These are phyloP conservation scores for Cyclotella choctawhatcheeana DNA, from an alignment of 108 stramenopile species.

Conservation along the genomic window DNA sequence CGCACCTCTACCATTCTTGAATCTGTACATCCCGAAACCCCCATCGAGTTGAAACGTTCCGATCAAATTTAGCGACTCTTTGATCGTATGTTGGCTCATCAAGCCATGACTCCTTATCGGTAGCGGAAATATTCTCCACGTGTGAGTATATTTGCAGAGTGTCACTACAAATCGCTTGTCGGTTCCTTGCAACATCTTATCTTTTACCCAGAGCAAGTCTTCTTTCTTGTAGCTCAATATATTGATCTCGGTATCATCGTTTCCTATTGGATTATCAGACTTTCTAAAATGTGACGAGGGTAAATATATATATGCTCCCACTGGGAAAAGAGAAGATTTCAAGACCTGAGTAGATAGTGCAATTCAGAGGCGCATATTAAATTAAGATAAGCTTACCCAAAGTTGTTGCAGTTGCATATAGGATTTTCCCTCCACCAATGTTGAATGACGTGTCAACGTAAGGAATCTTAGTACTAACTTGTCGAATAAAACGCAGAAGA, in stretches of 20 bases:
- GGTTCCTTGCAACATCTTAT: slow-evolving; percentile 56
- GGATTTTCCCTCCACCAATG: slow-evolving; percentile 72
- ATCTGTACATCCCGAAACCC: slow-evolving; percentile 28
- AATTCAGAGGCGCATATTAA: too few relatives aligned
- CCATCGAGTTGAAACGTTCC: slow-evolving; percentile 51
- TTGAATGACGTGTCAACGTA: slow-evolving; percentile 68
- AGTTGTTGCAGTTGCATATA: slow-evolving; percentile 56
- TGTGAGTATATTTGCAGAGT: slow-evolving; percentile 58
- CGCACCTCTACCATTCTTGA: slow-evolving; percentile 34
- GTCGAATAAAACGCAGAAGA: slow-evolving; percentile 35
- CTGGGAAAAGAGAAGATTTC: slow-evolving; percentile 64
- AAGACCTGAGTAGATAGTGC: too few relatives aligned
- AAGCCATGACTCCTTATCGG: slow-evolving; percentile 60
- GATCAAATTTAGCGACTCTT: slow-evolving; percentile 48
- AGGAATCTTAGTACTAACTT: slow-evolving; percentile 51
- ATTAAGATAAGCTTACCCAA: background rate
- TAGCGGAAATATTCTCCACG: slow-evolving; percentile 77
- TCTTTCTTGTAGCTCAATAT: slow-evolving; percentile 18
- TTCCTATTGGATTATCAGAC: slow-evolving; percentile 18
- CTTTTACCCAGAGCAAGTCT: slow-evolving; percentile 34
- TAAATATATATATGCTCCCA: slow-evolving; percentile 78
- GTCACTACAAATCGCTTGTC: slow-evolving; percentile 76
- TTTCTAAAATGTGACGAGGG: slow-evolving; percentile 64
- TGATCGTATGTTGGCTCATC: slow-evolving; percentile 52
- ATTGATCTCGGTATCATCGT: slow-evolving; percentile 17